Base-by-base conservation (phyloP, 2,329 filamentous ascomycete genomes). In the Blastomyces parvus region DNA sequence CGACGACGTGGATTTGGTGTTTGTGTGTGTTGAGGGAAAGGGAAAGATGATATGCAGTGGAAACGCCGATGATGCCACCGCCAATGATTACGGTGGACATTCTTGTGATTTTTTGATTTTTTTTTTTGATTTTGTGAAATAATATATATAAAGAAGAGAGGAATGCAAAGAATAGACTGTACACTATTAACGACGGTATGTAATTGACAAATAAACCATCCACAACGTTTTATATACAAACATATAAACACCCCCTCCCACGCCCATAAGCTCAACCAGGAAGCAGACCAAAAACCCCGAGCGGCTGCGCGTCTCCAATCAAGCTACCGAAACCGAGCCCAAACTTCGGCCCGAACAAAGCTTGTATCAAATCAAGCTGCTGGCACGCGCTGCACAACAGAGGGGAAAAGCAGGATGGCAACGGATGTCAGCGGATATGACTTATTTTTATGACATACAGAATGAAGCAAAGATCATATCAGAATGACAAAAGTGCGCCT, bases 31-130 rank as follows among this genome's bases (percentile, higher is more conserved):
- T 40, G 5, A 48, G 44, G 25, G 76, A 67, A 4, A 79, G 75
- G 7, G 85, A 84, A 40, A 92, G 82, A 72, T 89, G 90, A 74
- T 87, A 90, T n/a, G 87, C 87, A 13, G 85, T 88, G 1, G 86
- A 85, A 42, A 84, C 77, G 64, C 88, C 87, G 61, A 90, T 88
- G 68, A 90, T 88, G 56, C 88, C 87, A 55, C 84, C 82, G 63
- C 88, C 88, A 44, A 90, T 73, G 60, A 90, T 88, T 17, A 89
- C 81, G 1, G 84, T 89, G 14, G 80, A 72, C 68, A 83, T 78
- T 73, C 76, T 48, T 13, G 9, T 48, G 11, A 13, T 11, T 25
- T 48, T 13, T 22, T 48, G 11, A 13, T 11, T 25, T 3, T 5
- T 48, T 19, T 14, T 40, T 42, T 17, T 44, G 19, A 44, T 17